A percentile compares a stretch with the other conserved stretches of the same genome.
phyloP scores from a whole-genome alignment of 2,329 filamentous ascomycete genomes.

The Thyridium curvatum region DNA sequence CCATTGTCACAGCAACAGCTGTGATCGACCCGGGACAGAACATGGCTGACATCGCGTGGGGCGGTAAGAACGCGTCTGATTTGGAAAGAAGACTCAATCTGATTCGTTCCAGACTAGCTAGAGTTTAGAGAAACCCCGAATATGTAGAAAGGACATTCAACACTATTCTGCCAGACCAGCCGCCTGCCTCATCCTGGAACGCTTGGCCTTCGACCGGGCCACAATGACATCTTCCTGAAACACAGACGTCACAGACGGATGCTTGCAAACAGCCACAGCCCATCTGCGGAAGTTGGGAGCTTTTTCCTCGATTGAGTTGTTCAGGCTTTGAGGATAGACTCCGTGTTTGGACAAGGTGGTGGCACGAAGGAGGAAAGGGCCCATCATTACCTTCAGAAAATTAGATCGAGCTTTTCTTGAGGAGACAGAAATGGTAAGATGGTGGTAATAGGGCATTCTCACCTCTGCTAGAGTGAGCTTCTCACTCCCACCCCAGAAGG shows the following conservation, averaged over 20 bases:
- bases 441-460: slow-evolving; percentile 13
- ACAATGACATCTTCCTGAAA: slow-evolving; percentile 45
- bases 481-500: slow-evolving; percentile 55
- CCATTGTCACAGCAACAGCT: slow-evolving; percentile 14
- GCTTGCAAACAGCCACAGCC: slow-evolving; percentile 48
- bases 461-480: slow-evolving; percentile 67
- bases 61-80: slow-evolving; percentile 8
- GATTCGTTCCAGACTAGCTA: no score
- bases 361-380: no score
- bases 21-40: slow-evolving; percentile 8
- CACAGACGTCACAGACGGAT: slow-evolving; percentile 57
- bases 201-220: slow-evolving; percentile 30
- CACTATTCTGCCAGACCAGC: slow-evolving; percentile 5
- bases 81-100: background rate
- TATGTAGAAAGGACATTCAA: slow-evolving; percentile 6
- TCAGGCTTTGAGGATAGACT: no score
- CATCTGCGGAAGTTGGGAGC: slow-evolving; percentile 16
- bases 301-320: no score
- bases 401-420: no score
- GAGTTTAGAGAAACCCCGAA: background rate
- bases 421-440: slow-evolving; percentile 53
- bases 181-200: slow-evolving; percentile 8
- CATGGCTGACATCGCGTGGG: slow-evolving; percentile 16
- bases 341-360: no score
- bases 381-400: no score